These are phyloP conservation scores for Phytophthora pseudosyringae DNA, from an alignment of 352 stramenopile genomes.

Conservation along the genomic window DNA sequence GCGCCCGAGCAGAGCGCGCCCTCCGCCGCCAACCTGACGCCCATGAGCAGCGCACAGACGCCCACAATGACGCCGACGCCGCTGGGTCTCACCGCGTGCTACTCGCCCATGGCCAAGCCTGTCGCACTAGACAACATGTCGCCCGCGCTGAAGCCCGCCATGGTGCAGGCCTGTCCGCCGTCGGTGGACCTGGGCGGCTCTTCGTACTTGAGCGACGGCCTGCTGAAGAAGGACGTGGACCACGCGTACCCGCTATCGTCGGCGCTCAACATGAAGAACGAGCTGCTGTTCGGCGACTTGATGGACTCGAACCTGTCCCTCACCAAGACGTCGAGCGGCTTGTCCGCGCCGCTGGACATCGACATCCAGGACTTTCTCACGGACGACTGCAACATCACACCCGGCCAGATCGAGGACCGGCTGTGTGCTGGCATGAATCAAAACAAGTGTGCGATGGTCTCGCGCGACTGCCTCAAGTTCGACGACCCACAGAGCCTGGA, in stretches of 20 bases:
- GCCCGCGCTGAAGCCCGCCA: conserved; percentile 76
- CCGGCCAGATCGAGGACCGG: conserved; percentile 50
- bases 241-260: conserved; percentile 45
- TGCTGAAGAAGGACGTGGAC: conserved; percentile 50
- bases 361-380: conserved; percentile 85
- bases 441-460: conserved; percentile 69
- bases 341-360: conserved; percentile 56
- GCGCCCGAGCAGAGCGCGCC: conserved; percentile 12
- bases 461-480: conserved; percentile 74
- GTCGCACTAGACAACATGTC: conserved; percentile 87
- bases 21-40: not conserved
- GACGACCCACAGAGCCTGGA: conserved; percentile 38
- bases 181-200: conserved; percentile 63
- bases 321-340: conserved; percentile 23
- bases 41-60: conserved; percentile 28
- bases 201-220: conserved; percentile 42
- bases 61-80: conserved; percentile 32
- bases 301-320: conserved; percentile 42
- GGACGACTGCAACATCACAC: conserved; percentile 77
- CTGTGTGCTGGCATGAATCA: conserved; percentile 41
- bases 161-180: conserved; percentile 53
- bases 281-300: conserved; percentile 48
- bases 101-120: conserved; percentile 83
- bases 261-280: conserved; percentile 53
- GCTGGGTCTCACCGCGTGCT: conserved; percentile 58